Evolutionary conservation across 257 asterid genomes (phyloP).

Genomic region (Jaltomata sinuosa): DNA sequence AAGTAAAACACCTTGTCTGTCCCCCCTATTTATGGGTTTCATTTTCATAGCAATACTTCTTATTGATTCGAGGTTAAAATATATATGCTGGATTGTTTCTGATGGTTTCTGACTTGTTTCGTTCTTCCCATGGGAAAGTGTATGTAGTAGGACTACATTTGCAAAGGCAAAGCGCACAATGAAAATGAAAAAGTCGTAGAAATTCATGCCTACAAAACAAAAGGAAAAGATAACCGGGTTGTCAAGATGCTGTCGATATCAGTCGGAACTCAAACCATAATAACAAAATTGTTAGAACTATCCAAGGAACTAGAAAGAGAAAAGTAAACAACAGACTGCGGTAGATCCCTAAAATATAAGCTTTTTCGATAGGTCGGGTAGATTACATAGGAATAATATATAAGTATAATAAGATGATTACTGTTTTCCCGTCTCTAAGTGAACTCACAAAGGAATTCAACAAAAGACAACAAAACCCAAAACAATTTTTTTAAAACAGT

Average conservation of each 20-base stretch:
- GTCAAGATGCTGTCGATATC: background rate
- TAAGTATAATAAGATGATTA: background rate
- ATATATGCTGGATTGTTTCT: slow-evolving; percentile 21
- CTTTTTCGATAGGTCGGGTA: background rate
- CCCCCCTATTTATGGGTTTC: slow-evolving; percentile 32
- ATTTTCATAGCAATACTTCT: slow-evolving; percentile 38
- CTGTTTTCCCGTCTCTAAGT: background rate
- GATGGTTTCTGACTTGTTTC: slow-evolving; percentile 21
- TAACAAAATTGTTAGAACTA: background rate
- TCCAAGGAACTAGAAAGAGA: background rate
- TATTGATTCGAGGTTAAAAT: slow-evolving; percentile 50
- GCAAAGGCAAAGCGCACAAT: slow-evolving; percentile 73
- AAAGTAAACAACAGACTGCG: background rate
- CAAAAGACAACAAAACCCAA: background rate
- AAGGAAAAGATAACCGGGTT: background rate
- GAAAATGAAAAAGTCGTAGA: slow-evolving; percentile 63
- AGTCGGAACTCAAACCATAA: background rate
- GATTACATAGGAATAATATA: background rate
- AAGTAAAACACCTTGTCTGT: slow-evolving; percentile 11
- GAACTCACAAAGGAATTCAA: background rate
- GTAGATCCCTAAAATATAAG: background rate
- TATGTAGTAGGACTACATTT: slow-evolving; percentile 47
- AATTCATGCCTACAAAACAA: slow-evolving; percentile 65
- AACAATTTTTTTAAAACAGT: background rate
- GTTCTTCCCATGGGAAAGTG: slow-evolving; percentile 11